Conservation (phyloP, 2,329 filamentous ascomycete species). For the Diaporthe eres region DNA sequence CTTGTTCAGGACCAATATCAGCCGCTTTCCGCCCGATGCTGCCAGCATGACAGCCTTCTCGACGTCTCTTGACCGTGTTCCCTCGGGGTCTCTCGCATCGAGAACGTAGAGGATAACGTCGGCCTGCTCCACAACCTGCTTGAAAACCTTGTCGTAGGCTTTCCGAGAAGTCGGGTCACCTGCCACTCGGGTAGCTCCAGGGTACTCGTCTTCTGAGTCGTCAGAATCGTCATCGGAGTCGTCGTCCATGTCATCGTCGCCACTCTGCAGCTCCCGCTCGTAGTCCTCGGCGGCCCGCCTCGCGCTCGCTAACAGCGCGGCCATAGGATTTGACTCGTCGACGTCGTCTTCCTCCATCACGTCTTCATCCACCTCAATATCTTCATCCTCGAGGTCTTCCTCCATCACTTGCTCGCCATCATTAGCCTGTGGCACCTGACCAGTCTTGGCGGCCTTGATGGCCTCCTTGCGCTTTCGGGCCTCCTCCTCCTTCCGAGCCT, state of each 20-base stretch:
- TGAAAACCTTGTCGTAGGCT: constrained; percentile 96
- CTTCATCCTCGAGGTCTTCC: constrained; percentile 60
- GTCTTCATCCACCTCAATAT: constrained; percentile 62
- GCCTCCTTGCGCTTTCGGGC: constrained; percentile 78
- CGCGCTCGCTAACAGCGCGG: constrained; percentile 89
- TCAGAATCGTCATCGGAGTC: constrained; percentile 54
- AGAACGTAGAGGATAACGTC: constrained; percentile 95
- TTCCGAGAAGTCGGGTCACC: constrained; percentile 78
- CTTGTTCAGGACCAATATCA: constrained; percentile 96
- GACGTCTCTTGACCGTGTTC: constrained; percentile 90
- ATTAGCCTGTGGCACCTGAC: constrained; percentile 56
- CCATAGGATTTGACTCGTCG: constrained; percentile 88
- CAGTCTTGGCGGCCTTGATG: constrained; percentile 76
- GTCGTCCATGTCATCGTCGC: constrained; percentile 64
- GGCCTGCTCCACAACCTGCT: constrained; percentile 88
- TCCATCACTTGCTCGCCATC: constrained; percentile 62
- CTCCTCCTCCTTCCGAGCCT: constrained; percentile 85
- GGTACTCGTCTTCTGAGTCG: constrained; percentile 69
- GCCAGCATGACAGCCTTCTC: constrained; percentile 94
- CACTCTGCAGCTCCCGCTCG: constrained; percentile 74
- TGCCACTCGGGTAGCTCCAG: constrained; percentile 63
- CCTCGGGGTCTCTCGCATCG: constrained; percentile 91
- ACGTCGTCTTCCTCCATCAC: constrained; percentile 66
- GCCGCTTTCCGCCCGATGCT: constrained; percentile 83
- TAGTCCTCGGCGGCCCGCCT: constrained; percentile 83